Base-by-base conservation (phyloP, 2,329 filamentous ascomycete species). In the Colletotrichum horii region DNA sequence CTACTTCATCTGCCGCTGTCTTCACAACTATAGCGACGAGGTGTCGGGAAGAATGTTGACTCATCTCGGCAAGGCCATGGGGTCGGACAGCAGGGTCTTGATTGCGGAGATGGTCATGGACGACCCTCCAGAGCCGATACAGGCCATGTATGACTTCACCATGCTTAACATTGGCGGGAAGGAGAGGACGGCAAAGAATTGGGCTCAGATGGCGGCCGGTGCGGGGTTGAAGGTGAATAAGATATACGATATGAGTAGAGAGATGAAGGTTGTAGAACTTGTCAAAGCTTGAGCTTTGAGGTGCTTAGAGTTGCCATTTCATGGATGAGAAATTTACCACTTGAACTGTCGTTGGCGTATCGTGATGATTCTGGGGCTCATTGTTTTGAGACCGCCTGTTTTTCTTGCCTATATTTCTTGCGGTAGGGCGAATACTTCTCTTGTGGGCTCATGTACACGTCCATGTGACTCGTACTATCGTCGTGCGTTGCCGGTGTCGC, bases 11-110 rank as follows among this genome's bases (percentile, higher is more conserved):
- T 80, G 80, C 66, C 81, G 82, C 11, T 83, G 82, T 58, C 80
- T 86, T 6, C 84, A 86, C 70, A 81, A 86, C 71, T 86, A 84
- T 76, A 75, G 80, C 26, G 83, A 85, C 62, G 78, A 80, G 4
- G 79, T 80, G 9, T 38, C 65, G 7, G 48, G 19, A 3, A 67
- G 38, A 91, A 78, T 80, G 12, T 71, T 80, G 24, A 60, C 16
- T 11, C 68, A 74, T 26, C 26, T 79, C 8, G 70, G 75, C 11
- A 70, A 78, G 11, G 80, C 81, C 61, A 83, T 83, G 82, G 80
- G 78, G 6, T 15, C 68, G 0, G 82, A 84, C 43, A 83, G 82
- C 70, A 80, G 77, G 24, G 71, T 84, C 0, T 75, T 84, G 8
- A 79, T 85, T 28, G 78, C 81, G 6, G 83, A 84, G 67, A 76